Percentiles rank a stretch among this genome's conserved stretches.
Evolutionary conservation across 176 grass and related monocot species (phyloP).

Genomic region (Rhynchospora breviuscula): DNA sequence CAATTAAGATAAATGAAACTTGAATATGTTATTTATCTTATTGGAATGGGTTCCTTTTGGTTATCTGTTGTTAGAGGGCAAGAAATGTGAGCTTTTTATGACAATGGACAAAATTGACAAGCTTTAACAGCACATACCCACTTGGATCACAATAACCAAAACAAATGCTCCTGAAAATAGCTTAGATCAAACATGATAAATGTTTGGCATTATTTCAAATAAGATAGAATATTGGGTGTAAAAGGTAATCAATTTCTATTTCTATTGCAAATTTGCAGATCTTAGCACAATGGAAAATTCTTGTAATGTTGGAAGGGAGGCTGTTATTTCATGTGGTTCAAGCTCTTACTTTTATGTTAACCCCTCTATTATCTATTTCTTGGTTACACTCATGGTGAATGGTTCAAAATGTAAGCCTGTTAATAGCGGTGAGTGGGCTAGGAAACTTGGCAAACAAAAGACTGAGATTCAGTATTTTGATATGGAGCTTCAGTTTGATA

Average conservation of each 20-base stretch:
- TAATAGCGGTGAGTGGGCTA: slow-evolving; percentile 58
- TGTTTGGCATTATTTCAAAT: not conserved
- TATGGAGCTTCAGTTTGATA: slow-evolving; percentile 63
- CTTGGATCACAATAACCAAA: not conserved
- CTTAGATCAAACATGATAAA: not conserved
- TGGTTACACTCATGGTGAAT: slow-evolving; percentile 52
- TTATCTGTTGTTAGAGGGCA: slow-evolving; percentile 16
- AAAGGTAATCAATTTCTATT: slow-evolving; percentile 14
- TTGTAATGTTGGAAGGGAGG: slow-evolving; percentile 45
- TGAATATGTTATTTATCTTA: not conserved
- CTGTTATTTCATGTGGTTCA: slow-evolving; percentile 49
- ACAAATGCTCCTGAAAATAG: not conserved
- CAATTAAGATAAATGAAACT: not conserved
- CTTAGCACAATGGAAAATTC: slow-evolving; percentile 32
- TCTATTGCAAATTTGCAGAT: slow-evolving; percentile 38
- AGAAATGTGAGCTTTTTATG: slow-evolving; percentile 19
- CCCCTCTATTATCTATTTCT: slow-evolving; percentile 52
- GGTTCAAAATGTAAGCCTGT: slow-evolving; percentile 59
- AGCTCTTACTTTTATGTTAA: slow-evolving; percentile 83
- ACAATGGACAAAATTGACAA: slow-evolving; percentile 13
- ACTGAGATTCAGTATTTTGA: slow-evolving; percentile 58
- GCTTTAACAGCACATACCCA: not conserved
- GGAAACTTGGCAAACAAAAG: slow-evolving; percentile 61
- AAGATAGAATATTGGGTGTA: not conserved
- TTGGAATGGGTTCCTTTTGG: not conserved